Evolutionary conservation across 805 yeast species (phyloP).

Genomic region (Kurtzmaniella fragi): DNA sequence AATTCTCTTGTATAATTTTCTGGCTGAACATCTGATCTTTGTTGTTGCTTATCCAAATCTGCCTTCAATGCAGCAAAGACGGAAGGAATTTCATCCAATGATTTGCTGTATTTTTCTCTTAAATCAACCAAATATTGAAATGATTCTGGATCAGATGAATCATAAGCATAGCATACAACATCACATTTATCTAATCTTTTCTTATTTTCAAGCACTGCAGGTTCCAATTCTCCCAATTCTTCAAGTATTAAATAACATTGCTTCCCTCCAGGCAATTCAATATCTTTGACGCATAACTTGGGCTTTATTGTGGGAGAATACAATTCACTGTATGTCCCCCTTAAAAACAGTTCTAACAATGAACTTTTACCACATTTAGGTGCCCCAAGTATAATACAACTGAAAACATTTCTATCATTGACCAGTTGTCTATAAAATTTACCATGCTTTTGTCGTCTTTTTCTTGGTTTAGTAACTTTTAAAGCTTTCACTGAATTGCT

Average conservation of each 20-base stretch:
- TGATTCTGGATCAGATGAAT: constrained; percentile 93
- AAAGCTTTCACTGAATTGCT: constrained; percentile 33
- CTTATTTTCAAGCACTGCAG: constrained; percentile 71
- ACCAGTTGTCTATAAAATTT: constrained; percentile 60
- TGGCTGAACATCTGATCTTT: constrained; percentile 79
- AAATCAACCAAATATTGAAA: constrained; percentile 76
- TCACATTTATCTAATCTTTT: constrained; percentile 78
- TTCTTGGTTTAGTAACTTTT: constrained; percentile 78
- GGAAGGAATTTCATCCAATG: constrained; percentile 66
- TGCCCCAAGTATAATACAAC: constrained; percentile 83
- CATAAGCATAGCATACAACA: constrained; percentile 84
- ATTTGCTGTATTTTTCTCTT: constrained; percentile 44
- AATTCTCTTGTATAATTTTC: constrained; percentile 73
- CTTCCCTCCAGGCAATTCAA: constrained; percentile 90
- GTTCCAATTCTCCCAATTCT: constrained; percentile 83
- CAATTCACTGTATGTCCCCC: constrained; percentile 61
- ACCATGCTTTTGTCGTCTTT: constrained; percentile 62
- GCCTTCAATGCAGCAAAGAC: constrained; percentile 92
- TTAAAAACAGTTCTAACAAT: constrained; percentile 73
- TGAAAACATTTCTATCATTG: constrained; percentile 84
- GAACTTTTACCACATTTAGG: constrained; percentile 86
- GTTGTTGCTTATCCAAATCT: constrained; percentile 93
- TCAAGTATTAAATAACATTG: constrained; percentile 90
- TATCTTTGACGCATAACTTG: constrained; percentile 81
- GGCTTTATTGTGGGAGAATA: constrained; percentile 83